A percentile compares a stretch with the other conserved stretches of the same genome.
Evolutionary conservation across 176 grass and related monocot genomes (phyloP).

Genomic region (Bonia amplexicaulis): DNA sequence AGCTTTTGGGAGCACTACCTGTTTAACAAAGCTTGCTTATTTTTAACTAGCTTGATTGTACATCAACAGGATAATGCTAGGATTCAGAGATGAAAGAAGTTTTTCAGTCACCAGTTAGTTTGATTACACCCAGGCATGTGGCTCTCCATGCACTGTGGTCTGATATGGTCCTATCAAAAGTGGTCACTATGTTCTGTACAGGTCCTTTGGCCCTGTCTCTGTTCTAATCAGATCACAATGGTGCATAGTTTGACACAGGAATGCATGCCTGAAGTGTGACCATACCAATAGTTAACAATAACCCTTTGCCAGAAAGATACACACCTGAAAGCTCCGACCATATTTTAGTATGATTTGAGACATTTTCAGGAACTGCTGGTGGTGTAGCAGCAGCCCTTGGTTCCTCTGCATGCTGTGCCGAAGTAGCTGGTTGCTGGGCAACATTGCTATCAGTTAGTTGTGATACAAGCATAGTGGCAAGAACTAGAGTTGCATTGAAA

Average conservation of each 20-base stretch:
- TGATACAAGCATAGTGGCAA: slow-evolving; percentile 84
- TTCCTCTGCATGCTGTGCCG: slow-evolving; percentile 34
- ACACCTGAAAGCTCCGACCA: slow-evolving; percentile 93
- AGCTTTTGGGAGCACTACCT: slow-evolving; percentile 73
- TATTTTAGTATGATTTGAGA: slow-evolving; percentile 80
- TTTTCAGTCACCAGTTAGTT: slow-evolving; percentile 16
- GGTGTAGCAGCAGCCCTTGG: slow-evolving; percentile 48
- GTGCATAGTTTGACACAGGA: not conserved
- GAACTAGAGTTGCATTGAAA: slow-evolving; percentile 75
- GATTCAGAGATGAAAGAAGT: slow-evolving; percentile 1
- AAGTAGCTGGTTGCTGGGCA: slow-evolving; percentile 41
- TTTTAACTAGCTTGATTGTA: slow-evolving; percentile 27
- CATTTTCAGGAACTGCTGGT: slow-evolving; percentile 45
- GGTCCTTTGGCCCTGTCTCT: not conserved
- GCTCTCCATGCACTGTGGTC: slow-evolving; percentile 8
- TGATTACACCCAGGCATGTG: slow-evolving; percentile 21
- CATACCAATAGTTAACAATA: slow-evolving; percentile 5
- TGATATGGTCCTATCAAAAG: slow-evolving; percentile 11
- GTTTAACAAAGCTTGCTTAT: slow-evolving; percentile 32
- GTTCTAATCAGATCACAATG: slow-evolving; percentile 31
- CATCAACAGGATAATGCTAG: slow-evolving; percentile 24
- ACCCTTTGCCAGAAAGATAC: slow-evolving; percentile 30
- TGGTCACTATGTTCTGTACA: slow-evolving; percentile 8
- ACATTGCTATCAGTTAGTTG: slow-evolving; percentile 50
- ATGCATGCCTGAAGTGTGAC: slow-evolving; percentile 14